Conservation (phyloP, 345 rosid species). For the Rhodamnia rubescens region DNA sequence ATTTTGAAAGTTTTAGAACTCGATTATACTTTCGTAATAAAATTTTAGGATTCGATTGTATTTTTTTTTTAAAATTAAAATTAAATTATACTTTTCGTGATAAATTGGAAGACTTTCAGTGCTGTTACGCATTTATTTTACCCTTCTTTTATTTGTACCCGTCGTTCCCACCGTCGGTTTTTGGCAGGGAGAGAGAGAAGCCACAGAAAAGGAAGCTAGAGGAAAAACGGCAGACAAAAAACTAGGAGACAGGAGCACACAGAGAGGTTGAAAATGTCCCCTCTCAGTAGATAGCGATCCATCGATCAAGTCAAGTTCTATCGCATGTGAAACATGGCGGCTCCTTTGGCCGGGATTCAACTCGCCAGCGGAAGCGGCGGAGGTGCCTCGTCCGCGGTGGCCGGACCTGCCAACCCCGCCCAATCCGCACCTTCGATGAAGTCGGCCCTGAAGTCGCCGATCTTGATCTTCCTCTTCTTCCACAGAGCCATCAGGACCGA, state of each 20-base stretch:
- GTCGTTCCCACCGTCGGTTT: too few species aligned
- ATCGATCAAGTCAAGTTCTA: too few species aligned
- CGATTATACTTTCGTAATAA: too few species aligned
- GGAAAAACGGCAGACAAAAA: not conserved
- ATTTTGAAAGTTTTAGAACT: too few species aligned
- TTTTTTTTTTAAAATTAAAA: too few species aligned
- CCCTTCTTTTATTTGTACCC: too few species aligned
- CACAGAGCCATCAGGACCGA: slow-evolving; percentile 75
- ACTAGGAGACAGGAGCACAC: not conserved
- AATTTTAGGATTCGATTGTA: too few species aligned
- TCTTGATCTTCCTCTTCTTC: slow-evolving; percentile 64
- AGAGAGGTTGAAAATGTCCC: not conserved
- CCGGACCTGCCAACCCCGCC: not conserved
- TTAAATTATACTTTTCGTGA: too few species aligned
- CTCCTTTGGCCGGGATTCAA: slow-evolving; percentile 47
- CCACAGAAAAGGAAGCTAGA: not conserved
- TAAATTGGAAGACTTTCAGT: too few species aligned
- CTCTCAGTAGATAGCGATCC: too few species aligned
- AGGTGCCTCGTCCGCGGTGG: slow-evolving; percentile 8
- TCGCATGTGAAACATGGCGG: slow-evolving; percentile 35
- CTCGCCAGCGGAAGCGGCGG: not conserved
- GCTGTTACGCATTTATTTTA: too few species aligned
- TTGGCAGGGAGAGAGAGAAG: not conserved
- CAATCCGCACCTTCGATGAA: not conserved
- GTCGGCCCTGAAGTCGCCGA: slow-evolving; percentile 47